Base-by-base conservation (phyloP, 2,329 filamentous ascomycete species). In the Penicillium freii region DNA sequence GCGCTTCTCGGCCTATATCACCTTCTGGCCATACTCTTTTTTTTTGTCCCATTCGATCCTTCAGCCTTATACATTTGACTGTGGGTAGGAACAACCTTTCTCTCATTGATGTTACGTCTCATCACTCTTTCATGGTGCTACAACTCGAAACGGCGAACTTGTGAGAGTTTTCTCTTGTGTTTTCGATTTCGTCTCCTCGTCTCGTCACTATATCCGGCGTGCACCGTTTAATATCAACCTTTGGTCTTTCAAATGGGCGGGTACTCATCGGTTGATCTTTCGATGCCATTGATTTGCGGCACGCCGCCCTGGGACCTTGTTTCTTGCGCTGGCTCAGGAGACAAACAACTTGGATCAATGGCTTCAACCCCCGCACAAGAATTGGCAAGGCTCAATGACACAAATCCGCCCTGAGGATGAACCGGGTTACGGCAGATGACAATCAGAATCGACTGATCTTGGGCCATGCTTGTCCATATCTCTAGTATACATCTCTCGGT, bases 41-140 rank as follows among this genome's bases (percentile, higher is more conserved):
- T 57, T 60, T 46, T 60, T 56, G 59, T 64, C 64, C 62, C 59
- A 62, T 62, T 62, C 60, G 58, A 60, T 60, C 45, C 59, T 63
- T 62, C 57, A 59, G 59, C 62, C 54, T 61, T 51, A 33, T 53
- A 54, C 50, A 34, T 45, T 57, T 49, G 57, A 58, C 54, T 59
- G 55, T 59, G 61, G 65, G 61, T 60, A 64, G 59, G 66, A 69
- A 64, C 64, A 64, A 66, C 61, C 60, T 58, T 64, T 63, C 58
- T 67, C 60, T 63, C 60, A 63, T 66, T 64, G 62, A 64, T 67
- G 62, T 63, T 63, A 65, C 63, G 58, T 68, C 67, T 64, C 61
- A 70, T 69, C 71, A 67, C 65, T 70, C 66, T 66, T 67, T 71
- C 62, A 73, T 67, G 71, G 71, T 72, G 70, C 69, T 67, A 73